Evolutionary conservation across 1,139 yeast genomes (phyloP).

Genomic region (Yamadazyma spencermartinsiae): DNA sequence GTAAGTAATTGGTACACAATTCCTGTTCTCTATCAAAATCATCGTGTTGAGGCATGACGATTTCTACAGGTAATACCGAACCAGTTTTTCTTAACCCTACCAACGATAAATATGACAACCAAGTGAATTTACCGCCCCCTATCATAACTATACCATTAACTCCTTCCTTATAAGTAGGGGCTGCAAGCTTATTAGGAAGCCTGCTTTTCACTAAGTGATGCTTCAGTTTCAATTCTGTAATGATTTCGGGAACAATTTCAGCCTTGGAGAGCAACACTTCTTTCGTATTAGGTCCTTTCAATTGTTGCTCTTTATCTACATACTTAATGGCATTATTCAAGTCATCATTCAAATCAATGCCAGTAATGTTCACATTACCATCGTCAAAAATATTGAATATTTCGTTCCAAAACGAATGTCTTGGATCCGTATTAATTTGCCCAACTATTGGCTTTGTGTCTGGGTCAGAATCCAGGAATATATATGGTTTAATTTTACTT

Average conservation of each 20-base stretch:
- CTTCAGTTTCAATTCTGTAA: slow-evolving; percentile 24
- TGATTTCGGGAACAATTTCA: slow-evolving; percentile 22
- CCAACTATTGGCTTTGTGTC: slow-evolving; percentile 19
- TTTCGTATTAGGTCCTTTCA: slow-evolving; percentile 27
- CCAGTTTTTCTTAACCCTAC: slow-evolving; percentile 37
- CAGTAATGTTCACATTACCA: slow-evolving; percentile 16
- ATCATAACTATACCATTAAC: slow-evolving; percentile 37
- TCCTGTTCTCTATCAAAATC: slow-evolving; percentile 32
- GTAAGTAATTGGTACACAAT: slow-evolving; percentile 27
- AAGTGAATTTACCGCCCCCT: slow-evolving; percentile 41
- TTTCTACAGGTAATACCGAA: slow-evolving; percentile 37
- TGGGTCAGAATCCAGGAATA: slow-evolving; percentile 6
- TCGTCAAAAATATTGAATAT: slow-evolving; percentile 21
- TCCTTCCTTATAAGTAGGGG: slow-evolving; percentile 24
- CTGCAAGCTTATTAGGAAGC: slow-evolving; percentile 28
- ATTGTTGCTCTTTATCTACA: slow-evolving; percentile 23
- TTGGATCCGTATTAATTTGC: slow-evolving; percentile 15
- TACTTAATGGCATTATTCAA: slow-evolving; percentile 24
- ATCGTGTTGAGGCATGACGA: slow-evolving; percentile 33
- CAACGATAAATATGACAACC: slow-evolving; percentile 40
- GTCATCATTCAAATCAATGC: slow-evolving; percentile 9
- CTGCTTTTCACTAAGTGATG: slow-evolving; percentile 24
- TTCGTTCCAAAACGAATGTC: slow-evolving; percentile 25
- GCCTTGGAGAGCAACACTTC: slow-evolving; percentile 33
- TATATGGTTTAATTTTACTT: slow-evolving; percentile 7